Percentiles rank a stretch among this genome's conserved stretches.
Evolutionary conservation across 106 monocot species (phyloP).

Genomic region (Dendrobium huoshanense): DNA sequence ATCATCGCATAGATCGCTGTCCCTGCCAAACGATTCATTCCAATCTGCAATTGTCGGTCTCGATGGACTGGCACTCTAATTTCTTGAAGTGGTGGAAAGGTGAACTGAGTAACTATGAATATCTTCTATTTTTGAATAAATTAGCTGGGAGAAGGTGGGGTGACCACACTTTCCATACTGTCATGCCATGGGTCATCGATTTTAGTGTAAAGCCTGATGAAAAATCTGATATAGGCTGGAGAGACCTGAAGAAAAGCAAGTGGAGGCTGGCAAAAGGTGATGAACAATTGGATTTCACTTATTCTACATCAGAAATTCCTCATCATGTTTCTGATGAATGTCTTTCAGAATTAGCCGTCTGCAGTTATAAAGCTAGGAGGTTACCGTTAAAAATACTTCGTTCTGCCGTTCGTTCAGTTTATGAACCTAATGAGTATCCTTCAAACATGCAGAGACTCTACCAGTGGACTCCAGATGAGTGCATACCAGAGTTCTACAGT

Average conservation of each 20-base stretch:
- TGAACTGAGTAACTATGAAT: constrained; percentile 95
- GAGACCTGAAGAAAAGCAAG: constrained; percentile 91
- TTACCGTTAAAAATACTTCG: constrained; percentile 71
- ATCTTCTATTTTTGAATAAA: constrained; percentile 81
- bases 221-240: constrained; percentile 81
- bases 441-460: constrained; percentile 97
- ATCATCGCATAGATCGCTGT: constrained; percentile 30
- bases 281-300: constrained; percentile 97
- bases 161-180: constrained; percentile 84
- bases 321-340: constrained; percentile 99
- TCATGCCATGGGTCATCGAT: constrained; percentile 99
- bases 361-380: constrained; percentile 97
- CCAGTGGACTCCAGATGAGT: constrained; percentile 99
- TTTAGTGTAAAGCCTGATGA: constrained; percentile 86
- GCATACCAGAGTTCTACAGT: constrained; percentile 94
- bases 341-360: constrained; percentile 94
- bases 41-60: constrained; percentile 35
- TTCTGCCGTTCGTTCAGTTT: constrained; percentile 89
- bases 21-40: constrained; percentile 37
- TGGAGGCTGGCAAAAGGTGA: constrained; percentile 98
- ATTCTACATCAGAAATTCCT: constrained; percentile 84
- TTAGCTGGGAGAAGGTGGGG: constrained; percentile 98
- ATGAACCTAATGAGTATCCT: constrained; percentile 98
- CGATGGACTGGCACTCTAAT: constrained; percentile 52
- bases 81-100: constrained; percentile 83